These are phyloP conservation scores for Grosmannia huntii DNA, from an alignment of 2,329 filamentous ascomycete species.

Conservation along the genomic window DNA sequence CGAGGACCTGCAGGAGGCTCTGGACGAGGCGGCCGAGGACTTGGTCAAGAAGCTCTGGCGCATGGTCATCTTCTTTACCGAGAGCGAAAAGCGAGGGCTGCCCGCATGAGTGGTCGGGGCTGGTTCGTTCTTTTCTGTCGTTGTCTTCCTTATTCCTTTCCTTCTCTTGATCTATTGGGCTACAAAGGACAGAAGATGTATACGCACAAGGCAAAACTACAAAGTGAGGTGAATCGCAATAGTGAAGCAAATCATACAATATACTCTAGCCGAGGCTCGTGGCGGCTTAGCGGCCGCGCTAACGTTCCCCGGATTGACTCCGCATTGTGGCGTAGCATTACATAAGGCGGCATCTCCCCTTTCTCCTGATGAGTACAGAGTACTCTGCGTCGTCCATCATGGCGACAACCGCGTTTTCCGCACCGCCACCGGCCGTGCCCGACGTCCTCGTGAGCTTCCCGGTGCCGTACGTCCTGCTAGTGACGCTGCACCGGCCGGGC, in stretches of 20 bases:
- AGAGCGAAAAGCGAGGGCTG: slow-evolving; percentile 82
- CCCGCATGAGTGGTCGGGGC: slow-evolving; percentile 38
- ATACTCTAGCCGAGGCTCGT: neutral
- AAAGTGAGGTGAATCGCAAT: neutral
- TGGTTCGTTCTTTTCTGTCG: neutral
- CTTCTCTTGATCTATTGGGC: neutral
- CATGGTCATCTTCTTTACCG: slow-evolving; percentile 96
- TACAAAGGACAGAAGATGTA: neutral
- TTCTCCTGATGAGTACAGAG: too few species aligned
- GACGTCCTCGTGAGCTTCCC: slow-evolving; percentile 36
- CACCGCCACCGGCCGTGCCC: slow-evolving; percentile 27
- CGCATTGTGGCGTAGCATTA: neutral
- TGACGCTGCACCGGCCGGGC: slow-evolving; percentile 45
- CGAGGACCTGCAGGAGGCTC: slow-evolving; percentile 72
- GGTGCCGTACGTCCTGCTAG: slow-evolving; percentile 38
- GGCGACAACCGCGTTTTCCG: slow-evolving; percentile 14
- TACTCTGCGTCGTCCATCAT: neutral
- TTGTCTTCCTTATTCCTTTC: neutral
- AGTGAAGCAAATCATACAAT: too few species aligned
- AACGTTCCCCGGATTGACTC: neutral
- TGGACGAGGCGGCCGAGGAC: slow-evolving; percentile 90
- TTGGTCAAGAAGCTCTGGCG: slow-evolving; percentile 96
- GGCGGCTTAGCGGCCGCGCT: neutral
- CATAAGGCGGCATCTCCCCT: neutral
- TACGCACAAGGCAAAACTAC: neutral